A percentile compares a stretch with the other conserved stretches of the same genome.
These are phyloP conservation scores for Claviceps digitariae DNA, from an alignment of 2,329 filamentous ascomycete species.

Conservation along the genomic window DNA sequence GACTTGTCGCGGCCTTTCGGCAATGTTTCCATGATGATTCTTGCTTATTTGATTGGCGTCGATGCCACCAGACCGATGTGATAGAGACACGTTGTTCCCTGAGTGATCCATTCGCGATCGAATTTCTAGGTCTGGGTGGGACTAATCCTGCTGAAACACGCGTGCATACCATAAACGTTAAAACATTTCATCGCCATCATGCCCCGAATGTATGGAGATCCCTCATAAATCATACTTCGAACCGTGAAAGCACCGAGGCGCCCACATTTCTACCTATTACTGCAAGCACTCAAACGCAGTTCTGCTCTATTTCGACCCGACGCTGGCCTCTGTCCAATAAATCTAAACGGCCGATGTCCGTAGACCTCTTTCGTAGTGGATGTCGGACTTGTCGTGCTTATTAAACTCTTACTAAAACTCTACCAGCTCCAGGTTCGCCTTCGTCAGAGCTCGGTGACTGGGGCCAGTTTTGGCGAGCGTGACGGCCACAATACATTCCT, in stretches of 20 bases:
- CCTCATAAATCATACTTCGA: not conserved
- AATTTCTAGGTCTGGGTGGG: not conserved
- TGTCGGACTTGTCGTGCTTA: constrained; percentile 6
- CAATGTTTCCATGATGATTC: not conserved
- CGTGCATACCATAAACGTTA: not conserved
- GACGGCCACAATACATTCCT: constrained; percentile 31
- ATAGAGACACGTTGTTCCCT: not conserved
- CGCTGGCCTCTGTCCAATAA: constrained; percentile 2
- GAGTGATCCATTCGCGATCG: not conserved
- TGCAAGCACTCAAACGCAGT: not conserved
- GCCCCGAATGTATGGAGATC: too few species aligned
- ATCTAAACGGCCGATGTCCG: too few species aligned
- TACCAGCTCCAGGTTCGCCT: constrained; percentile 34
- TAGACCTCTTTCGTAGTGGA: too few species aligned
- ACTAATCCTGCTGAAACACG: not conserved
- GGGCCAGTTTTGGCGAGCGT: constrained; percentile 30
- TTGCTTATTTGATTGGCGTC: too few species aligned
- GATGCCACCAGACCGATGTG: not conserved
- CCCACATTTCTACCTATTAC: not conserved
- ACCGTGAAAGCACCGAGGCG: not conserved
- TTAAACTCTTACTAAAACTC: constrained; percentile 24
- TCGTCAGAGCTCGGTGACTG: constrained; percentile 40
- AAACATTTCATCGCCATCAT: too few species aligned
- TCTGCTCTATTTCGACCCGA: not conserved
- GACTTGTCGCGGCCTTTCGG: not conserved